phyloP scores from a whole-genome alignment of 2,329 filamentous ascomycete genomes.

The Fusarium abutilonis region DNA sequence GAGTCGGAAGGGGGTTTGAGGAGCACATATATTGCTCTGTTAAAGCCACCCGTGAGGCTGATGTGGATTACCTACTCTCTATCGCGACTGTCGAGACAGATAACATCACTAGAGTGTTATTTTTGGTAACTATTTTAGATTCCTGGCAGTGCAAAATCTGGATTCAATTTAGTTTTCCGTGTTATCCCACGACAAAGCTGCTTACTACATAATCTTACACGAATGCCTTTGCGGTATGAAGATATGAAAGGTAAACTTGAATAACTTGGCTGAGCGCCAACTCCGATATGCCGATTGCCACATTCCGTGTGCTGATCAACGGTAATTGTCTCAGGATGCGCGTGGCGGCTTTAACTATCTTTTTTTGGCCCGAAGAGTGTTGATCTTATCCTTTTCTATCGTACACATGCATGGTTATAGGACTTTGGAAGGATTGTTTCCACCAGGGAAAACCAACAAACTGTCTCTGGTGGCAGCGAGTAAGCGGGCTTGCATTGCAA shows the following conservation, averaged over 20 bases:
- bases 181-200: not conserved
- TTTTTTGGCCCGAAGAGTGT: not conserved
- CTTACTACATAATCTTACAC: no score
- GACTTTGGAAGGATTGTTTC: not conserved
- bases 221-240: not conserved
- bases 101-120: not conserved
- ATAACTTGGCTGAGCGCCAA: not conserved
- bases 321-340: not conserved
- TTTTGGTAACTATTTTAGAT: not conserved
- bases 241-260: not conserved
- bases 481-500: not conserved
- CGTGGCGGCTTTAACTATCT: not conserved
- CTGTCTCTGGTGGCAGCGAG: not conserved
- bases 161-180: not conserved
- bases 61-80: not conserved
- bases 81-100: not conserved
- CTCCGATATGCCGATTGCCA: not conserved
- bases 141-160: not conserved
- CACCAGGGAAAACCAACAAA: not conserved
- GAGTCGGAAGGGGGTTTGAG: not conserved
- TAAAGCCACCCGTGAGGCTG: not conserved
- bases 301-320: slow-evolving; percentile 3
- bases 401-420: not conserved
- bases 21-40: not conserved
- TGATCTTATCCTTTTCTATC: not conserved